Base-by-base conservation (phyloP, 1,139 yeast species). In the Saccharomyces hybrid region DNA sequence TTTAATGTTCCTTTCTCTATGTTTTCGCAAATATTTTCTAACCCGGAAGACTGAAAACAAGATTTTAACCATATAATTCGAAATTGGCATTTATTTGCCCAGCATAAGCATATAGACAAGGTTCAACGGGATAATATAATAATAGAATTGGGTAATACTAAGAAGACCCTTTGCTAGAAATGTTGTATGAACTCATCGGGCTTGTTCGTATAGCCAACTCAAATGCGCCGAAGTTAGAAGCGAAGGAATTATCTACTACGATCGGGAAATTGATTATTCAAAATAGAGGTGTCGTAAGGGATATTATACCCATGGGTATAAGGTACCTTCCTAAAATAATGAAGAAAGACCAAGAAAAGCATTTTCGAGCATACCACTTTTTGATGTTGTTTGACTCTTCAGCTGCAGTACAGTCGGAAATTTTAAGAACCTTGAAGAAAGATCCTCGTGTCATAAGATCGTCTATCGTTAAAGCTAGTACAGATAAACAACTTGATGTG, bases 401-500 rank as follows among this genome's bases (percentile, higher is more conserved):
- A 53, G 79, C 91, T 13, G 83, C 85, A 51, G 97, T 88, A 8
- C 98, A 91, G 71, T 80, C 85, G 52, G 96, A 90, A 73, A 82
- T 93, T 55, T 73, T 84, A 61, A 80, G 96, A 73, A 84, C 95
- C 3, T 74, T 91, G 63, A 82, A 86, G 66, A 81, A 82, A 60
- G 99, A 91, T 72, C 97, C 98, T 30, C 85, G 98, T 74, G 84
- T 91, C 60, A 81, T 91, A 58, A 80, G 97, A 69, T 82, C 95
- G 28, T 81, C 83, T 57, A 78, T 91, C 47, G 78, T 86, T 55
- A 88, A 82, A 68, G 83, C 85, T 53, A 83, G 87, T 59, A 83
- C 84, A 60, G 73, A 73, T 41, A 76, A 75, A 65, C 73, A 73
- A 46, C 74, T 83, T 60, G 81, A 79, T 61, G 75, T 78, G 20